Evolutionary conservation across 345 rosid genomes (phyloP).

Genomic region (Salix purpurea): DNA sequence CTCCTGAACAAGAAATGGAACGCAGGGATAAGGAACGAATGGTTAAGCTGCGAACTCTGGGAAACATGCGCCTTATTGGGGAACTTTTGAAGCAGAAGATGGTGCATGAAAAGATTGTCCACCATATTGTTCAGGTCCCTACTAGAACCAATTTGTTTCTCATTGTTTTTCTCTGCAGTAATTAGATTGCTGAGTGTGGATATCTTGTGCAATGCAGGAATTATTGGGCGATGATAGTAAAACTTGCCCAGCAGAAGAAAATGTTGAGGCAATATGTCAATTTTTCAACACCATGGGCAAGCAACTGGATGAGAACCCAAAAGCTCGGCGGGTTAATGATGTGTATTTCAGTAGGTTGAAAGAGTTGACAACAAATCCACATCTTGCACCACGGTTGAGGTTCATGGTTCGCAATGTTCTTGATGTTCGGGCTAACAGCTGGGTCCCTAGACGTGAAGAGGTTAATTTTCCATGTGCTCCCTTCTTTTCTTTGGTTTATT

Average conservation of each 20-base stretch:
- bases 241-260: conserved; percentile 70
- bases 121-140: conserved; percentile 71
- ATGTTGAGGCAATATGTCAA: conserved; percentile 84
- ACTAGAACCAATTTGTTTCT: not conserved
- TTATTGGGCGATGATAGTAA: conserved; percentile 58
- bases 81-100: conserved; percentile 85
- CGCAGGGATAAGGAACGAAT: conserved; percentile 74
- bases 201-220: conserved; percentile 41
- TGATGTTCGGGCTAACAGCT: conserved; percentile 63
- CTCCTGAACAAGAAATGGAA: conserved; percentile 69
- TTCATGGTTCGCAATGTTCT: conserved; percentile 79
- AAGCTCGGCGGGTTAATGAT: conserved; percentile 61
- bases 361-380: conserved; percentile 53
- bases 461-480: conserved; percentile 20
- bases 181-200: not conserved
- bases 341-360: conserved; percentile 52
- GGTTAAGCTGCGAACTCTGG: conserved; percentile 72
- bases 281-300: conserved; percentile 76
- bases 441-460: conserved; percentile 94
- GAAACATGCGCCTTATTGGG: conserved; percentile 81
- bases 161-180: not conserved
- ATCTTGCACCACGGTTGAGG: conserved; percentile 54
- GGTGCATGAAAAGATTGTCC: conserved; percentile 85
- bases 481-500: not conserved
- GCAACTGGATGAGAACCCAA: conserved; percentile 69